Evolutionary conservation across 768 basidiomycete genomes (phyloP).

Genomic region (Termitomyces sp.): DNA sequence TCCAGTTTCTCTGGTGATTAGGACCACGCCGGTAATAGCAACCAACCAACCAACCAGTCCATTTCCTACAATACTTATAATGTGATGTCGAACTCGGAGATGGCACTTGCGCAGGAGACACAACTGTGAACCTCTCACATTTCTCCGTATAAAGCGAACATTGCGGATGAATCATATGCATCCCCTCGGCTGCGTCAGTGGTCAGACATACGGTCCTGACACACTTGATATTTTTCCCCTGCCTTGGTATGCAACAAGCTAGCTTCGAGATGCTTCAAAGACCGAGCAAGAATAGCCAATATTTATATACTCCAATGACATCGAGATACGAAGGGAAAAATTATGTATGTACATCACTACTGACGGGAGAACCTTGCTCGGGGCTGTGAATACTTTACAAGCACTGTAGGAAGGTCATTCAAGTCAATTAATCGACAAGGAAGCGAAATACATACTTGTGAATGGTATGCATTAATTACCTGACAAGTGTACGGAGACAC

Average conservation of each 20-base stretch:
- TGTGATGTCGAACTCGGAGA: too few species aligned
- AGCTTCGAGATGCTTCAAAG: neutral
- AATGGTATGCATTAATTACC: constrained; percentile 15
- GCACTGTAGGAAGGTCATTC: neutral
- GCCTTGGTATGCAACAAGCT: neutral
- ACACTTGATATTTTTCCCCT: too few species aligned
- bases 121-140: neutral
- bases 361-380: neutral
- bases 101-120: too few species aligned
- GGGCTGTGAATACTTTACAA: neutral
- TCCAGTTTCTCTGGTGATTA: too few species aligned
- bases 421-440: neutral
- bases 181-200: too few species aligned
- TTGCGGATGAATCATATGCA: neutral
- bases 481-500: constrained; percentile 18
- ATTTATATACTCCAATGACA: neutral
- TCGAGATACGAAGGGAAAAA: neutral
- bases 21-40: too few species aligned
- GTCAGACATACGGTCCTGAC: neutral
- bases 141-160: neutral
- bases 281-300: neutral
- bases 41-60: too few species aligned
- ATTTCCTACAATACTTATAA: too few species aligned
- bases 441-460: constrained; percentile 13
- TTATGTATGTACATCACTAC: neutral